These are phyloP conservation scores for Saccharomycopsis javanensis DNA, from an alignment of 805 yeast genomes.

Conservation along the genomic window DNA sequence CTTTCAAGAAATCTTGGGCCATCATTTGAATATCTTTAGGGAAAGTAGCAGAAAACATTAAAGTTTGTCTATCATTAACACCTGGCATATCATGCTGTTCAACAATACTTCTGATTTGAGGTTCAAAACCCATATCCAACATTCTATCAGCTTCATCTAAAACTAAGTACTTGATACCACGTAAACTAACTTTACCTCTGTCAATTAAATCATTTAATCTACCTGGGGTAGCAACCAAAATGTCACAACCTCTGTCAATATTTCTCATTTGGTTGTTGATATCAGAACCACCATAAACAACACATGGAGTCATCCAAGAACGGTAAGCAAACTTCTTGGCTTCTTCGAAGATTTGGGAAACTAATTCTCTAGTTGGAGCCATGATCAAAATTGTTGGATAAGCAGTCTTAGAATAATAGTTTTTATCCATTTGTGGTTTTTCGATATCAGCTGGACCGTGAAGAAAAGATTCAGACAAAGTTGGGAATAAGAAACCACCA, in stretches of 20 bases:
- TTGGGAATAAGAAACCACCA: constrained; percentile 99
- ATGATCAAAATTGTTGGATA: constrained; percentile 89
- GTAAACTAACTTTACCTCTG: constrained; percentile 84
- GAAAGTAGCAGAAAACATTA: constrained; percentile 99
- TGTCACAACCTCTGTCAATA: constrained; percentile 88
- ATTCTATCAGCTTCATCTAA: constrained; percentile 99
- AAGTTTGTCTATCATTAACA: constrained; percentile 84
- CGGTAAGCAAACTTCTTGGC: constrained; percentile 92
- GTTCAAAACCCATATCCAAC: constrained; percentile 99
- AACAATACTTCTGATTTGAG: constrained; percentile 96
- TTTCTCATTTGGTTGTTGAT: constrained; percentile 79
- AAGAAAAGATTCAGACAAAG: constrained; percentile 79
- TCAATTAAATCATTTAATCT: constrained; percentile 97
- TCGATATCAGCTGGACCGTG: constrained; percentile 70
- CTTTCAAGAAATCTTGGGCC: constrained; percentile 94
- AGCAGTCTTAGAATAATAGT: constrained; percentile 60
- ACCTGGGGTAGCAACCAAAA: constrained; percentile 98
- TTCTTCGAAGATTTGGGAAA: constrained; percentile 92
- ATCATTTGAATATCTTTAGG: constrained; percentile 94
- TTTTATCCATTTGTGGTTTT: constrained; percentile 30
- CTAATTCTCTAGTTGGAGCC: constrained; percentile 99
- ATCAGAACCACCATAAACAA: constrained; percentile 98
- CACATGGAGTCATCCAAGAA: constrained; percentile 96
- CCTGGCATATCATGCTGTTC: constrained; percentile 97
- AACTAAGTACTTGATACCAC: constrained; percentile 93